These are phyloP conservation scores for Hibiscus mutabilis DNA, from an alignment of 345 rosid genomes.

Conservation along the genomic window DNA sequence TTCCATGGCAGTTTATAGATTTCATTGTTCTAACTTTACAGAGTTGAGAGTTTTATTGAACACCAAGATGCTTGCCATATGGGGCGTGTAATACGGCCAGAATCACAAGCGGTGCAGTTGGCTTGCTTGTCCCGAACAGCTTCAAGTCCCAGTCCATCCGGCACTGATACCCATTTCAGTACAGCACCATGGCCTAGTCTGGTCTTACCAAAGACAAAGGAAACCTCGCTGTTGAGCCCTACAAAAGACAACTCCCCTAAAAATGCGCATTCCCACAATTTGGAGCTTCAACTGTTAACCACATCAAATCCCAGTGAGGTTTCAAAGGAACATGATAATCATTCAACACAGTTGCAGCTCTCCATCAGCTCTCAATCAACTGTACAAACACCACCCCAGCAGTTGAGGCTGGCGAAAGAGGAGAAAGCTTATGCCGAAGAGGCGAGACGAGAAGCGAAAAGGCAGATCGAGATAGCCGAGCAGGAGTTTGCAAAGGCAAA, in stretches of 20 bases:
- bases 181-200: conserved; percentile 36
- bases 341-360: conserved; percentile 50
- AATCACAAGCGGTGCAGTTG: conserved; percentile 37
- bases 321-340: conserved; percentile 28
- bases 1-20: conserved; percentile 12
- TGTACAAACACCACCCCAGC: conserved; percentile 36
- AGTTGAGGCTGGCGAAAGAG: conserved; percentile 44
- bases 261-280: conserved; percentile 32
- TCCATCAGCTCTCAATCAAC: conserved; percentile 42
- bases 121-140: conserved; percentile 52
- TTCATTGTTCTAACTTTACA: conserved; percentile 11
- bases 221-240: conserved; percentile 24
- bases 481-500: conserved; percentile 71
- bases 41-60: conserved; percentile 98
- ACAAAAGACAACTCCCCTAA: conserved; percentile 16
- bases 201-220: conserved; percentile 26
- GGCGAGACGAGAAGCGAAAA: conserved; percentile 53
- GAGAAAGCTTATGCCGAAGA: conserved; percentile 58
- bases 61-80: conserved; percentile 85
- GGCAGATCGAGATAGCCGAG: conserved; percentile 77
- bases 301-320: conserved; percentile 11
- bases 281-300: conserved; percentile 60
- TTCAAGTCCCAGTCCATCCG: conserved; percentile 56
- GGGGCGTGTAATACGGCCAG: conserved; percentile 40
- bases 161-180: conserved; percentile 40